These are phyloP conservation scores for Ilyonectria sp. DNA, from an alignment of 2,329 filamentous ascomycete genomes.

Conservation along the genomic window DNA sequence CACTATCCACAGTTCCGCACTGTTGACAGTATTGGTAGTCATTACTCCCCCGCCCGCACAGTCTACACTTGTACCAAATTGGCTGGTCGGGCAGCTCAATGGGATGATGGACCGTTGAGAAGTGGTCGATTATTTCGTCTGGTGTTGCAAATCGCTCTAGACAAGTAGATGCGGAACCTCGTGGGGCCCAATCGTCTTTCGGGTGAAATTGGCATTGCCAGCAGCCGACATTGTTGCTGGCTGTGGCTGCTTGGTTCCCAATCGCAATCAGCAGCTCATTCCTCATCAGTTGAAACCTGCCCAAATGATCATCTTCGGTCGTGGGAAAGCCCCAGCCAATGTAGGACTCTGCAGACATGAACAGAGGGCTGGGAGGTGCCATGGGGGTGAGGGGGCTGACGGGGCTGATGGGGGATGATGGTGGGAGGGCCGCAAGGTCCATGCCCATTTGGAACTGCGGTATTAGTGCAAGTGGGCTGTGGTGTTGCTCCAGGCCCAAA, in stretches of 20 bases:
- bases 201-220: conserved; percentile 26
- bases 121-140: conserved; percentile 14
- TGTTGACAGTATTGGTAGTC: conserved; percentile 10
- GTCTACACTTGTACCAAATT: conserved; percentile 14
- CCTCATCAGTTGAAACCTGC: conserved; percentile 12
- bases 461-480: background rate
- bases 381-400: conserved; percentile 3
- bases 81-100: conserved; percentile 3
- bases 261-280: conserved; percentile 17
- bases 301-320: background rate
- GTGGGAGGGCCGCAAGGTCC: background rate
- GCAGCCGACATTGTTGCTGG: background rate
- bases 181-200: background rate
- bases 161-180: background rate
- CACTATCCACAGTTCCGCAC: conserved; percentile 19
- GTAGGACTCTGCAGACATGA: background rate
- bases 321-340: background rate
- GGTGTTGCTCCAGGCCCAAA: background rate
- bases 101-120: conserved; percentile 6
- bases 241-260: conserved; percentile 15
- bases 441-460: background rate
- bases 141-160: conserved; percentile 9
- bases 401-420: background rate
- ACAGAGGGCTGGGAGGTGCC: background rate
- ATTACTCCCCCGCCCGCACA: conserved; percentile 19